Base-by-base conservation (phyloP, 129 eudicot genomes). In the Artemisia annua region DNA sequence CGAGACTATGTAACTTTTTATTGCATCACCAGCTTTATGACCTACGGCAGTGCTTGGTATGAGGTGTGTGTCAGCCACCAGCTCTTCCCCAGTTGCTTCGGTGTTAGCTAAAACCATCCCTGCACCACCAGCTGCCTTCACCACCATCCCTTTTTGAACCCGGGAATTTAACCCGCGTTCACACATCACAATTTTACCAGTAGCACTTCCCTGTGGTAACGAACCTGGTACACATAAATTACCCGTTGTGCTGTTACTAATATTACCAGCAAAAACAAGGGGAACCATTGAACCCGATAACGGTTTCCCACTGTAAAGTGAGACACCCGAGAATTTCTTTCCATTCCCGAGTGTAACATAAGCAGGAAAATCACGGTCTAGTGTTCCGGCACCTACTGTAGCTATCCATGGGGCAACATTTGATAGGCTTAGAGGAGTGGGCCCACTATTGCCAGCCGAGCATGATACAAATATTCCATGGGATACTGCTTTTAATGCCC, bases 391-490 rank as follows among this genome's bases (percentile, higher is more conserved):
- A 7, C 95, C 95, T 0, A 88, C 96, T 2, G 96, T 88, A 57
- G 85, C 75, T 76, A 89, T 84, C 96, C 96, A 89, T 9, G 96
- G 96, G 9, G 89, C 96, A 15, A 84, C 89, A 26, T 89, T 89
- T 7, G 89, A 85, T 66, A 84, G 9, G 71, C 79, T 84, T 13
- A 72, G 73, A 19, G 91, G 63, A 35, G 74, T 67, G 5, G 96
- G 96, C 30, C 96, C 91, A 4, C 80, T 79, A 59, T 89, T 89
- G n/a, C 96, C 96, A 0, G 91, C 96, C 4, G 96, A 82, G 70
- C 87, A 81, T 5, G 96, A 86, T 10, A 89, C 82, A 9, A 89
- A 72, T 48, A 89, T 82, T 52, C 96, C 96, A 18, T 72, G 77
- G 8, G 79, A 44, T 63, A 74, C 69, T 5, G 96, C 96, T 9